Evolutionary conservation across 768 basidiomycete genomes (phyloP), one percentile per base, ranked within the genome.

Genomic region (Pholiota microspora): DNA sequence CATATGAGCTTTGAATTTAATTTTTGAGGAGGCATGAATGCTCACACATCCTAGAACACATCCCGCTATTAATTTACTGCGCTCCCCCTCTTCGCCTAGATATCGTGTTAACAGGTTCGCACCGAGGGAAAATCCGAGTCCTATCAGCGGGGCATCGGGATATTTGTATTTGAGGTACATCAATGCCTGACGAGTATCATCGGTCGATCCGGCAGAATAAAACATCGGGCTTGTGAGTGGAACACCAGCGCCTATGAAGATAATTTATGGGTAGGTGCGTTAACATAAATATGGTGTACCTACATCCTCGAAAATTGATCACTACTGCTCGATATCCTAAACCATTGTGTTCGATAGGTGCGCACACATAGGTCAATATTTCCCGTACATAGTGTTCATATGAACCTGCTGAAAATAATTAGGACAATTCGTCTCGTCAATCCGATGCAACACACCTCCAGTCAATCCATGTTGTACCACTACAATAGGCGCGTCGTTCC

Each of bases 61-160:
- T 24, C 81, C 88, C 3, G 85, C 82, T 49, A 67, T 68, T 27
- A 93, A 67, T 51, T 86, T 80, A 62, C 83, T 82, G 21, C 73
- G 62, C 34, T 75, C 76, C 9, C 89, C 85, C 67, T 95, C 89
- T 70, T 96, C 88, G 2, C 89, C 92, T 46, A 94, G 71, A 69
- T 96, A 97, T 58, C 91, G 80, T 31, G 92, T 88, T 59, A 98
- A 72, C 31, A 98, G 88, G 66, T 91, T 92, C 44, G 94, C 91
- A 42, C 96, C 96, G 32, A 98, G 82, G 5, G 94, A 96, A 75
- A 95, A 98, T 5, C 94, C 92, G 9, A 96, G 71, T 9, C 91
- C 96, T 16, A 96, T 70, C 24, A 97, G 71, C 5, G 87, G 90
- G 0, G 95, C 92, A 7, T 77, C 71, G 2, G 95, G 95, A 62